phyloP scores from a whole-genome alignment of 805 yeast genomes.

The Zygoascus biomembranicola region DNA sequence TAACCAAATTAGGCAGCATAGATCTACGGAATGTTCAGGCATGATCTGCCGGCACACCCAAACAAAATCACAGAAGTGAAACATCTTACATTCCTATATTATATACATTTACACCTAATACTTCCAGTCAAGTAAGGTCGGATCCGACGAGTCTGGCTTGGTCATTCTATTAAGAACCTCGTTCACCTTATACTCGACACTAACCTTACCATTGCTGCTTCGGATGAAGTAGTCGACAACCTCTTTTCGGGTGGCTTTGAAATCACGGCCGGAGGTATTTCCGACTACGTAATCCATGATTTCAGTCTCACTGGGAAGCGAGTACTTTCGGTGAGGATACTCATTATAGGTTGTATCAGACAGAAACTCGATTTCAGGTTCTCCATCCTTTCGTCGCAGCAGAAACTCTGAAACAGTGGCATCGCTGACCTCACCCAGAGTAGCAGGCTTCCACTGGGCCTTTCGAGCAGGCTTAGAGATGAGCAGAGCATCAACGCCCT shows the following conservation, averaged over 20 bases:
- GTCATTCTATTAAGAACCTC: slow-evolving; percentile 54
- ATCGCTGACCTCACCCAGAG: slow-evolving; percentile 31
- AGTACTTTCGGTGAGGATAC: slow-evolving; percentile 56
- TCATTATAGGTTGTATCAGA: slow-evolving; percentile 36
- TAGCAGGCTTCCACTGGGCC: slow-evolving; percentile 44
- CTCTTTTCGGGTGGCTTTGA: slow-evolving; percentile 61
- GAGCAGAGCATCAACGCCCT: slow-evolving; percentile 34
- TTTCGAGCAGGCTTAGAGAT: slow-evolving; percentile 49
- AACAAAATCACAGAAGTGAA: no score
- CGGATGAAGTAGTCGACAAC: slow-evolving; percentile 54
- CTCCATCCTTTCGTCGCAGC: slow-evolving; percentile 20
- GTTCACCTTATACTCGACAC: slow-evolving; percentile 53
- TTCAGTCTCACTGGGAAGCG: slow-evolving; percentile 67
- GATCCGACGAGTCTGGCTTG: slow-evolving; percentile 34
- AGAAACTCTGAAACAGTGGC: slow-evolving; percentile 23
- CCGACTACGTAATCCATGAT: slow-evolving; percentile 64
- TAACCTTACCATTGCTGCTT: slow-evolving; percentile 42
- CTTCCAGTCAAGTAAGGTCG: slow-evolving; percentile 41
- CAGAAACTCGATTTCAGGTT: slow-evolving; percentile 24
- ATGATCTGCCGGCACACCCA: not conserved
- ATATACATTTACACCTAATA: slow-evolving; percentile 20
- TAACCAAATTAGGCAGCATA: not conserved
- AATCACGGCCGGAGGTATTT: slow-evolving; percentile 55
- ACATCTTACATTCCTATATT: no score
- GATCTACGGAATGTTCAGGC: not conserved